phyloP scores from a whole-genome alignment of 2,329 filamentous ascomycete species.

The Westerdykella ornata region DNA sequence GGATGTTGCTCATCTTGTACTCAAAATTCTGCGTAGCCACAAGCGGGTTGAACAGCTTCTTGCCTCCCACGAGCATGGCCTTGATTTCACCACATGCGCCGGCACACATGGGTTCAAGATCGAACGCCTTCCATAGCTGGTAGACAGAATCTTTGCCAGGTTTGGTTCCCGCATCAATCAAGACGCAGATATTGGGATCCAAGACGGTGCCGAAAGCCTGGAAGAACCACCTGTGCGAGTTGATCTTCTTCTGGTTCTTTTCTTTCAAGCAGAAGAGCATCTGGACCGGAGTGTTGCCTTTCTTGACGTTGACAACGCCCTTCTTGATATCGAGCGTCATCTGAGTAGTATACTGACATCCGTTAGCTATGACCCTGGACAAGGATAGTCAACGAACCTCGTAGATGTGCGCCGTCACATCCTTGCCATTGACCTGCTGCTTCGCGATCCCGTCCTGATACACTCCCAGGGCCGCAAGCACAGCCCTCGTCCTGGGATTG shows the following conservation, averaged over 20 bases:
- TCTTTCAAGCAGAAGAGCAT: constrained; percentile 98
- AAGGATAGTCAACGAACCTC: constrained; percentile 38
- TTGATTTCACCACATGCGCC: constrained; percentile 99
- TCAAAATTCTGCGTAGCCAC: constrained; percentile 98
- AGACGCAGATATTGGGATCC: constrained; percentile 92
- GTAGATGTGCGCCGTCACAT: constrained; percentile 96
- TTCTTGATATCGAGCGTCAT: constrained; percentile 86
- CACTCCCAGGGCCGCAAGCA: constrained; percentile 87
- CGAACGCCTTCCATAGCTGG: constrained; percentile 97
- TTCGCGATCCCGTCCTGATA: constrained; percentile 99
- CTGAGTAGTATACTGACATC: constrained; percentile 64
- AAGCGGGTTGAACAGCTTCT: constrained; percentile 84
- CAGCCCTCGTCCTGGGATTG: constrained; percentile 80
- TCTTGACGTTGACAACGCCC: constrained; percentile 75
- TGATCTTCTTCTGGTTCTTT: constrained; percentile 99
- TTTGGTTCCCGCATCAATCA: constrained; percentile 92
- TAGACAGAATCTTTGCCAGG: constrained; percentile 94
- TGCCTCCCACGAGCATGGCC: constrained; percentile 85
- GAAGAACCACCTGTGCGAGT: constrained; percentile 99
- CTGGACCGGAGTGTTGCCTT: constrained; percentile 81
- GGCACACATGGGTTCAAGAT: constrained; percentile 93
- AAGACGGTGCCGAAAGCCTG: constrained; percentile 88
- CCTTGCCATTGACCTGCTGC: constrained; percentile 93
- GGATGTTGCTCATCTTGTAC: constrained; percentile 99
- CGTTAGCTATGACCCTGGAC: constrained; percentile 10